Percentiles rank a stretch among this genome's conserved stretches.
phyloP scores from a whole-genome alignment of 192 early-diverging fungal species.

The Backusella sp. region DNA sequence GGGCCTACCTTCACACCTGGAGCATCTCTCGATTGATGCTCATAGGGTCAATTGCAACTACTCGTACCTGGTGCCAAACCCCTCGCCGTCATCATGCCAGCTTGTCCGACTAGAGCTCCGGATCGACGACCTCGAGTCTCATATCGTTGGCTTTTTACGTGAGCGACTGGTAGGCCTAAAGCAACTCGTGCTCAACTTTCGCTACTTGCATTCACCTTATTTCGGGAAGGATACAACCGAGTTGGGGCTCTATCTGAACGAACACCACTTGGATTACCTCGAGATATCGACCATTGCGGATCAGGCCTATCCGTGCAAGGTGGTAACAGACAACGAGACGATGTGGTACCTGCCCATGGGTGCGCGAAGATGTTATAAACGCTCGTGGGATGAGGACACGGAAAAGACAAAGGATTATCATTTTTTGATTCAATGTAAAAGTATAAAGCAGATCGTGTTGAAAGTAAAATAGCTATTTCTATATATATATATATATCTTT shows the following conservation, averaged over 20 bases:
- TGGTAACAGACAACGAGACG: background rate
- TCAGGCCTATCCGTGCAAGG: background rate
- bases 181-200: background rate
- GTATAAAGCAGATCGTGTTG: background rate
- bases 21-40: background rate
- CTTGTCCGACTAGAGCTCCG: background rate
- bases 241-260: background rate
- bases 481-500: background rate
- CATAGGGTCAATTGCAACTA: background rate
- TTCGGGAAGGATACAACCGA: background rate
- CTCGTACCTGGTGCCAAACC: background rate
- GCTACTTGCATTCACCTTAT: background rate
- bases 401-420: background rate
- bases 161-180: background rate
- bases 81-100: background rate
- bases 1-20: background rate
- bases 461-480: background rate
- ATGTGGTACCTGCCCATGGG: background rate
- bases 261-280: background rate
- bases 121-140: background rate
- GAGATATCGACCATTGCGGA: background rate
- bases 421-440: background rate
- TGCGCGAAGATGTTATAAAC: background rate
- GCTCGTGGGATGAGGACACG: background rate
- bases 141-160: background rate